Evolutionary conservation across 1,139 yeast genomes (phyloP).

Genomic region (Pichia kudriavzevii): DNA sequence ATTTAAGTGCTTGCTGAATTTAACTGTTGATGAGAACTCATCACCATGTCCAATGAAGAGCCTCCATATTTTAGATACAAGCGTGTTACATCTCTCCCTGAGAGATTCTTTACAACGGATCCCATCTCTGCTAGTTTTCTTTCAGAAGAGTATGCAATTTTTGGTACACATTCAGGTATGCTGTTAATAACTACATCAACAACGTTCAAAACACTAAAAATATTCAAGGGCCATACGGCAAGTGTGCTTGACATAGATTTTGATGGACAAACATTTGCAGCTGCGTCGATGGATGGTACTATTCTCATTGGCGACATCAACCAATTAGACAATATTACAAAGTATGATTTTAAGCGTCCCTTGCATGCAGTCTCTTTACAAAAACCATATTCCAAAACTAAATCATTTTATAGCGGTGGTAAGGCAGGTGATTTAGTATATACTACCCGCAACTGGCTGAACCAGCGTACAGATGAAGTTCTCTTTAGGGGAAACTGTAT

Average conservation of each 20-base stretch:
- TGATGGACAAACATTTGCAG: constrained; percentile 69
- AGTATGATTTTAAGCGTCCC: constrained; percentile 82
- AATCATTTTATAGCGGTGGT: constrained; percentile 79
- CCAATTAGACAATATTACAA: constrained; percentile 29
- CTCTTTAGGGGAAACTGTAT: constrained; percentile 67
- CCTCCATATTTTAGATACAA: constrained; percentile 77
- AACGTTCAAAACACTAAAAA: constrained; percentile 51
- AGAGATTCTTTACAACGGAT: constrained; percentile 61
- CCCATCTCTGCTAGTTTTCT: constrained; percentile 66
- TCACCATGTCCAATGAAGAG: too few relatives aligned
- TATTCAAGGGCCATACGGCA: constrained; percentile 80
- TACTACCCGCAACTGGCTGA: constrained; percentile 81
- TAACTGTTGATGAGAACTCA: too few relatives aligned
- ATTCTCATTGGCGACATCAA: constrained; percentile 55
- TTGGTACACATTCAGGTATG: constrained; percentile 88
- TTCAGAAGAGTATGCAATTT: constrained; percentile 53
- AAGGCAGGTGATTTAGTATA: constrained; percentile 77
- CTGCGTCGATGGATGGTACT: constrained; percentile 92
- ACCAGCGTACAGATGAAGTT: constrained; percentile 61
- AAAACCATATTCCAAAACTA: constrained; percentile 51
- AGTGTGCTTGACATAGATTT: constrained; percentile 66
- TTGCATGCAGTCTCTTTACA: constrained; percentile 82
- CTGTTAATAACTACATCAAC: constrained; percentile 60
- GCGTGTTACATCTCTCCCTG: constrained; percentile 57
- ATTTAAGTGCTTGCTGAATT: too few relatives aligned